Conservation (phyloP, 805 yeast species). For the Candida khao-thaluensis region DNA sequence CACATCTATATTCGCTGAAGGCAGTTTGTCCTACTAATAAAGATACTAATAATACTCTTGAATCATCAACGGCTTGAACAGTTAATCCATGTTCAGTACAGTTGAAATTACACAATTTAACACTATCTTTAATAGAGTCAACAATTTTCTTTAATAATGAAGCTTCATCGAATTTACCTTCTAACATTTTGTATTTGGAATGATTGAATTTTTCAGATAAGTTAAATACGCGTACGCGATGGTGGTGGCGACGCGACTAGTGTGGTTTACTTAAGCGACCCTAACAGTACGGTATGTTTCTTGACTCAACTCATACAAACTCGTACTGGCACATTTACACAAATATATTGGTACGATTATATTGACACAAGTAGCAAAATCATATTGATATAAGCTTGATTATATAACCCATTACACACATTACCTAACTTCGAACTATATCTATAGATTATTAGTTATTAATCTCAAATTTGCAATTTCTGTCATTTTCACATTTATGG, state of each 20-base stretch:
- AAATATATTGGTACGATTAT: too few species aligned
- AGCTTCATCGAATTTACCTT: constrained; percentile 95
- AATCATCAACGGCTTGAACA: constrained; percentile 96
- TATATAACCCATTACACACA: too few species aligned
- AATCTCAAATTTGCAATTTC: too few species aligned
- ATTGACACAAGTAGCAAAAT: too few species aligned
- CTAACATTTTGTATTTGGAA: constrained; percentile 61
- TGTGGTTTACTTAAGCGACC: too few species aligned
- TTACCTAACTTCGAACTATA: too few species aligned
- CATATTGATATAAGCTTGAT: too few species aligned
- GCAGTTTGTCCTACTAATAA: constrained; percentile 85
- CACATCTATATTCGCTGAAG: constrained; percentile 91
- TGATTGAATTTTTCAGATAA: not conserved
- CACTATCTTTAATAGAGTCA: constrained; percentile 93
- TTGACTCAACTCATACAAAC: too few species aligned
- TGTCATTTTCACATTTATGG: too few species aligned
- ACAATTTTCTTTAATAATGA: constrained; percentile 86
- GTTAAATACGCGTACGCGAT: constrained; percentile 4
- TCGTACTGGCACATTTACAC: too few species aligned
- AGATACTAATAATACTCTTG: constrained; percentile 90
- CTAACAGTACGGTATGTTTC: too few species aligned
- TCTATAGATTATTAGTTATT: too few species aligned
- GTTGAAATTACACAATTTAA: constrained; percentile 92
- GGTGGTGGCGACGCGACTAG: not conserved
- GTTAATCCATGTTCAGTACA: constrained; percentile 94